Evolutionary conservation across 768 basidiomycete species (phyloP).

Genomic region (Stropharia rugosoannulata): DNA sequence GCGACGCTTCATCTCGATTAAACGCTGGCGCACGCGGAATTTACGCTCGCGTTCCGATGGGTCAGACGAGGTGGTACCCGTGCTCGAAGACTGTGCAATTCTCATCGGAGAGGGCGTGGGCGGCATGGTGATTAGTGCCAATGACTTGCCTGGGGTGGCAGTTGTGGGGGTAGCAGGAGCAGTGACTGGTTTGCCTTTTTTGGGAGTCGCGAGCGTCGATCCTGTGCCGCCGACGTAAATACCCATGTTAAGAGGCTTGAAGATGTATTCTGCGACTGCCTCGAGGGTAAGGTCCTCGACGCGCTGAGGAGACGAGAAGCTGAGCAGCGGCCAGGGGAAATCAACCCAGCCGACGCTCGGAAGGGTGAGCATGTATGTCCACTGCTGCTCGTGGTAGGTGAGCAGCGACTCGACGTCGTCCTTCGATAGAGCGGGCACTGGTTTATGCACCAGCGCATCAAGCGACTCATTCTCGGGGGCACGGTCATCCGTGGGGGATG

Average conservation of each 20-base stretch:
- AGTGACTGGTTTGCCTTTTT: too few species aligned
- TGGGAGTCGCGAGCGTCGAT: too few species aligned
- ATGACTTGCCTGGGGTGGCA: too few species aligned
- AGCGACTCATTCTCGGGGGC: too few species aligned
- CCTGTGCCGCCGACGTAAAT: too few species aligned
- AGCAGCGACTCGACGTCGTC: constrained; percentile 21
- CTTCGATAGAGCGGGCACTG: constrained; percentile 13
- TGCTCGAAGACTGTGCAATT: too few species aligned
- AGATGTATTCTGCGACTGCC: constrained; percentile 19
- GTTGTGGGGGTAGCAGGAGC: too few species aligned
- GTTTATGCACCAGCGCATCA: neutral
- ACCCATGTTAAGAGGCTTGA: constrained; percentile 13
- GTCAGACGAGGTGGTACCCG: too few species aligned
- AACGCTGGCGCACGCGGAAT: constrained; percentile 13
- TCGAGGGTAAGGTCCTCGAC: constrained; percentile 18
- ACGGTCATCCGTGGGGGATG: neutral
- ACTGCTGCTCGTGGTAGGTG: constrained; percentile 26
- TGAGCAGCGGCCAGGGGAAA: constrained; percentile 25
- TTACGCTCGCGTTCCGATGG: too few species aligned
- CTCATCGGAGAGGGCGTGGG: too few species aligned
- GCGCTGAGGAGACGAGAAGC: constrained; percentile 16
- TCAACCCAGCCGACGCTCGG: constrained; percentile 20
- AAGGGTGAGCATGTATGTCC: constrained; percentile 18
- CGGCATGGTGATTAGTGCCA: too few species aligned
- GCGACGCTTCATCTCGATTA: constrained; percentile 20